A percentile compares a stretch with the other conserved stretches of the same genome.
phyloP scores from a whole-genome alignment of 768 basidiomycete genomes.

The Mycena filopes region DNA sequence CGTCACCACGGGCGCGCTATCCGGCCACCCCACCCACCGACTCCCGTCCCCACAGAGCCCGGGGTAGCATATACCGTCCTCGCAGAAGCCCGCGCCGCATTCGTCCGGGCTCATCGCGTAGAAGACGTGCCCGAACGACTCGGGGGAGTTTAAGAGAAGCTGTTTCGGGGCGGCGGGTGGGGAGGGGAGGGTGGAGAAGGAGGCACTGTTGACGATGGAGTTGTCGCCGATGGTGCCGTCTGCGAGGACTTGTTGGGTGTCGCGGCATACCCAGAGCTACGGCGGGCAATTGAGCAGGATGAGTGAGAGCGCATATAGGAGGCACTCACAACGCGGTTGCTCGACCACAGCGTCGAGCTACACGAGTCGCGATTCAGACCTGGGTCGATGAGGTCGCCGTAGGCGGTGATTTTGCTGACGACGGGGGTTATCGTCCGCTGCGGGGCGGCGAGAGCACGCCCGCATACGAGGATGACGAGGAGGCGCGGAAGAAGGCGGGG shows the following conservation, averaged over 20 bases:
- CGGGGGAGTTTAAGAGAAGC: conserved; percentile 2
- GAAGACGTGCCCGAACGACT: conserved; percentile 15
- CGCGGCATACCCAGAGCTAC: conserved; percentile 27
- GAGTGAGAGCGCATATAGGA: no score
- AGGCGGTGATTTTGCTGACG: conserved; percentile 19
- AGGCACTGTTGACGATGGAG: conserved; percentile 20
- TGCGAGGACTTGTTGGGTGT: conserved; percentile 15
- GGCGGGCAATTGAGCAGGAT: no score
- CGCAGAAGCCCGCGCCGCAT: conserved; percentile 4
- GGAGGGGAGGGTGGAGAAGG: conserved; percentile 12
- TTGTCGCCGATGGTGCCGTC: neutral
- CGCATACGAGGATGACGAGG: no score
- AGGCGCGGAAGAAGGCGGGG: no score
- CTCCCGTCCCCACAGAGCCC: conserved; percentile 20
- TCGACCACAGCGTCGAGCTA: conserved; percentile 21
- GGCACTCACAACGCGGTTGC: conserved; percentile 7
- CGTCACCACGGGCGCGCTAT: conserved; percentile 23
- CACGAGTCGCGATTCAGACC: conserved; percentile 28
- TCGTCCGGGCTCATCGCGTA: conserved; percentile 25
- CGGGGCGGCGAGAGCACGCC: no score
- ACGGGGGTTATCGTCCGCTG: conserved; percentile 2
- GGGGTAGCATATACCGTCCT: neutral
- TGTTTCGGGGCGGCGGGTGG: neutral
- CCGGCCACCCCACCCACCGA: conserved; percentile 31
- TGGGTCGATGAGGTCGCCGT: conserved; percentile 12